A percentile compares a stretch with the other conserved stretches of the same genome.
Evolutionary conservation across 805 yeast genomes (phyloP).

Genomic region (Ogataea populi-albae): DNA sequence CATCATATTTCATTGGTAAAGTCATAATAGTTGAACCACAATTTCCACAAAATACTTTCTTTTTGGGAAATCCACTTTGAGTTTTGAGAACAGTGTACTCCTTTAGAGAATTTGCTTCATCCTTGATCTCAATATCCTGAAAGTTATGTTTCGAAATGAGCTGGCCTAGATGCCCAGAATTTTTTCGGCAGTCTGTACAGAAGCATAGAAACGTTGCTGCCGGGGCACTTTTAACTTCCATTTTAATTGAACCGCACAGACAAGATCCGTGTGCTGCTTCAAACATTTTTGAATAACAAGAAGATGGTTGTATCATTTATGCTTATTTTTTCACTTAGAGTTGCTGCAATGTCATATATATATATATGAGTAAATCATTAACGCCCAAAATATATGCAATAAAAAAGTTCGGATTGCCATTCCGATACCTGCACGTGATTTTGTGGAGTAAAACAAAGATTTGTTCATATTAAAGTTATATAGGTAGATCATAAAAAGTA

Average conservation of each 20-base stretch:
- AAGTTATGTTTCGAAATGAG: constrained; percentile 1
- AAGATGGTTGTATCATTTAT: too few relatives aligned
- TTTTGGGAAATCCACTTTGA: constrained; percentile 5
- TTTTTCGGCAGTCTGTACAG: constrained; percentile 7
- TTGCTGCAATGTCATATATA: too few relatives aligned
- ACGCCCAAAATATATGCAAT: too few relatives aligned
- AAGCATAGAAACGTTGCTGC: constrained; percentile 1
- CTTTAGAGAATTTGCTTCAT: constrained; percentile 1
- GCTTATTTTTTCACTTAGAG: too few relatives aligned
- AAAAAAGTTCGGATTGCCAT: too few relatives aligned
- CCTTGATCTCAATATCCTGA: constrained; percentile 1
- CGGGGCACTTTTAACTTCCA: constrained; percentile 1
- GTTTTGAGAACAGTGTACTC: constrained; percentile 2
- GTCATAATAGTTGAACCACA: constrained; percentile 7
- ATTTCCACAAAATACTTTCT: constrained; percentile 5
- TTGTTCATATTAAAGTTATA: background rate
- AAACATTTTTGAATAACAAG: background rate
- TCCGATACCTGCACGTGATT: too few relatives aligned
- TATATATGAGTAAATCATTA: too few relatives aligned
- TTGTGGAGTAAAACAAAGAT: too few relatives aligned
- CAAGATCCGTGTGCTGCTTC: constrained; percentile 4
- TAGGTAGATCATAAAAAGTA: constrained; percentile 1
- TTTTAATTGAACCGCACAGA: constrained; percentile 3
- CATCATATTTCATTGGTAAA: constrained; percentile 1
- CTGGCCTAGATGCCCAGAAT: constrained; percentile 9